phyloP scores from a whole-genome alignment of 2,329 filamentous ascomycete species.

The Fonsecaea pedrosoi region DNA sequence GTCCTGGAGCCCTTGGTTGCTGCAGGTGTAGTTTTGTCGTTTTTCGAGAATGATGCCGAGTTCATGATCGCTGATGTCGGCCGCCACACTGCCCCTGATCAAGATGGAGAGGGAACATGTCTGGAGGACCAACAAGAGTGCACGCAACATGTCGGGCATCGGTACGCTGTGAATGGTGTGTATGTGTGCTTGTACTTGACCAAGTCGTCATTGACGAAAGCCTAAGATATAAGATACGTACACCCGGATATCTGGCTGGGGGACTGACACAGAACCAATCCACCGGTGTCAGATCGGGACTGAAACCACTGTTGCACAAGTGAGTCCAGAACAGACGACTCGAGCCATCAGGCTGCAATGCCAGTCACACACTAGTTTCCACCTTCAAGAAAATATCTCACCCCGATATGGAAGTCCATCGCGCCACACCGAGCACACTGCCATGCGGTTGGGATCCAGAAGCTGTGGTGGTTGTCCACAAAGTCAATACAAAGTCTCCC shows the following conservation, averaged over 20 bases:
- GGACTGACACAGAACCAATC: neutral
- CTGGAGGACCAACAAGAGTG: neutral
- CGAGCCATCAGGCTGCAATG: slow-evolving; percentile 2
- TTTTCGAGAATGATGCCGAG: neutral
- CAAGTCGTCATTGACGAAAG: neutral
- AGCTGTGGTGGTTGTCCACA: too few relatives aligned
- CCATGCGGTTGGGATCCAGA: too few relatives aligned
- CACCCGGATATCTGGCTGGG: neutral
- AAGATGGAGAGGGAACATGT: neutral
- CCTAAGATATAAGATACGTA: neutral
- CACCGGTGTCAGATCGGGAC: neutral
- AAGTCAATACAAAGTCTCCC: neutral
- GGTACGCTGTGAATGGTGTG: neutral
- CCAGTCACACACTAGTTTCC: neutral
- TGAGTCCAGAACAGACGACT: neutral
- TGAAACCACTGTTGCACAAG: neutral
- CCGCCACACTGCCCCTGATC: neutral
- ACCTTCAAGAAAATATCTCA: neutral
- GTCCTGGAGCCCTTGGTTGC: neutral
- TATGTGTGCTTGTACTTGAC: neutral
- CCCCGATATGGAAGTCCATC: neutral
- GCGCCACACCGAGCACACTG: neutral
- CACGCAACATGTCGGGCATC: neutral
- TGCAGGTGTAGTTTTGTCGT: slow-evolving; percentile 9
- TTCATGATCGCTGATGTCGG: neutral